These are phyloP conservation scores for Pestalotiopsis sp. DNA, from an alignment of 2,329 filamentous ascomycete species.

Conservation along the genomic window DNA sequence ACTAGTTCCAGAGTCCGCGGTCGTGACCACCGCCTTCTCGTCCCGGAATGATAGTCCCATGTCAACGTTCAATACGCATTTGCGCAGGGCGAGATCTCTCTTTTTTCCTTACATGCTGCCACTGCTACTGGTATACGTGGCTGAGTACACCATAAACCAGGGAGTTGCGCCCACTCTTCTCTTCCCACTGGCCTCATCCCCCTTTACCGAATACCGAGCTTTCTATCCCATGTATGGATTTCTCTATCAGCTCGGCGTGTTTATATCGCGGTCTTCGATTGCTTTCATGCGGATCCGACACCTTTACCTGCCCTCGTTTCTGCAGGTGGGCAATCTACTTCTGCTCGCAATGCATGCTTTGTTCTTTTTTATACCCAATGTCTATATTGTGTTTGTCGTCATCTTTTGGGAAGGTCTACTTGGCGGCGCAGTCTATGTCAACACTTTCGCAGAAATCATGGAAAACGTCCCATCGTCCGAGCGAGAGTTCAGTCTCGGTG, in stretches of 20 bases:
- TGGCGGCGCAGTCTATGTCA: conserved; percentile 91
- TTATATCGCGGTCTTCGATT: conserved; percentile 88
- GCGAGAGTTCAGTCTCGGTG: conserved; percentile 87
- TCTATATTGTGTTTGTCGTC: conserved; percentile 83
- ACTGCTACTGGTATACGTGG: conserved; percentile 87
- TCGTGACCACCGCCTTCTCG: conserved; percentile 43
- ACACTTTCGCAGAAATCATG: conserved; percentile 92
- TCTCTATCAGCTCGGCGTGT: conserved; percentile 93
- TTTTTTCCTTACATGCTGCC: conserved; percentile 88
- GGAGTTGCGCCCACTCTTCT: conserved; percentile 88
- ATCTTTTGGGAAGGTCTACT: conserved; percentile 95
- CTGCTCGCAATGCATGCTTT: conserved; percentile 77
- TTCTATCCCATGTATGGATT: conserved; percentile 97
- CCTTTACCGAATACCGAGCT: conserved; percentile 78
- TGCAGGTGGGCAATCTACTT: conserved; percentile 79
- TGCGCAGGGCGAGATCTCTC: conserved; percentile 69
- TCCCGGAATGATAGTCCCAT: conserved; percentile 31
- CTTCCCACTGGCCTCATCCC: conserved; percentile 76
- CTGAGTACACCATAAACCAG: conserved; percentile 98
- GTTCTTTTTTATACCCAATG: conserved; percentile 78
- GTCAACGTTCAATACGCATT: conserved; percentile 45
- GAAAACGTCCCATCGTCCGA: conserved; percentile 78
- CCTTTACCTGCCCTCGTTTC: conserved; percentile 79
- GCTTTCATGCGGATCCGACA: conserved; percentile 82
- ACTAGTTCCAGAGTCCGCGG: conserved; percentile 45